Conservation (phyloP, 148 eudicot genomes). For the Cornus controversa region DNA sequence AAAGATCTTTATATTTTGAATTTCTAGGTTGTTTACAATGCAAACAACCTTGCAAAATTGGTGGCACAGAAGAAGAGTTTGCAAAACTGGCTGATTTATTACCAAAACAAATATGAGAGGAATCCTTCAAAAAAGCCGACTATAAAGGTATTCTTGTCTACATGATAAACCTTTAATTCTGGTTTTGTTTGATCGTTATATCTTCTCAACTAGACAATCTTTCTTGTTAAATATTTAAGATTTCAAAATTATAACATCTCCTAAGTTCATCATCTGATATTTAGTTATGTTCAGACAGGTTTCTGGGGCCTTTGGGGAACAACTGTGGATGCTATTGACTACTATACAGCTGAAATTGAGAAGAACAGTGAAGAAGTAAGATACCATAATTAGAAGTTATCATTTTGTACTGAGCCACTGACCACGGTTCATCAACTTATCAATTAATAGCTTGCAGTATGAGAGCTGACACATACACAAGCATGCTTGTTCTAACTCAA, state of each 20-base stretch:
- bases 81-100: constrained; percentile 75
- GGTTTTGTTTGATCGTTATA: not conserved
- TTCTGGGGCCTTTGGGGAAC: constrained; percentile 93
- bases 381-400: not conserved
- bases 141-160: constrained; percentile 56
- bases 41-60: constrained; percentile 76
- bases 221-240: not conserved
- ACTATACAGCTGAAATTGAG: constrained; percentile 68
- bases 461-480: not conserved
- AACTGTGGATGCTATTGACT: constrained; percentile 80
- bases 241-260: not conserved
- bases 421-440: not conserved
- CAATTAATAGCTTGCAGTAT: not conserved
- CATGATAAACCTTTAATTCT: not conserved
- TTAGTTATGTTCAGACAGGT: constrained; percentile 75
- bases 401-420: not conserved
- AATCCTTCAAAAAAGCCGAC: constrained; percentile 60
- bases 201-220: not conserved
- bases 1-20: not conserved
- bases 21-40: constrained; percentile 78
- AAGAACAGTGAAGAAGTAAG: constrained; percentile 67
- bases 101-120: constrained; percentile 78
- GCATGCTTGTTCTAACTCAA: not conserved
- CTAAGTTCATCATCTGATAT: constrained; percentile 22
- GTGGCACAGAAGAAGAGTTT: constrained; percentile 72